phyloP scores from a whole-genome alignment of 352 stramenopile genomes.

The Peronospora destructor region DNA sequence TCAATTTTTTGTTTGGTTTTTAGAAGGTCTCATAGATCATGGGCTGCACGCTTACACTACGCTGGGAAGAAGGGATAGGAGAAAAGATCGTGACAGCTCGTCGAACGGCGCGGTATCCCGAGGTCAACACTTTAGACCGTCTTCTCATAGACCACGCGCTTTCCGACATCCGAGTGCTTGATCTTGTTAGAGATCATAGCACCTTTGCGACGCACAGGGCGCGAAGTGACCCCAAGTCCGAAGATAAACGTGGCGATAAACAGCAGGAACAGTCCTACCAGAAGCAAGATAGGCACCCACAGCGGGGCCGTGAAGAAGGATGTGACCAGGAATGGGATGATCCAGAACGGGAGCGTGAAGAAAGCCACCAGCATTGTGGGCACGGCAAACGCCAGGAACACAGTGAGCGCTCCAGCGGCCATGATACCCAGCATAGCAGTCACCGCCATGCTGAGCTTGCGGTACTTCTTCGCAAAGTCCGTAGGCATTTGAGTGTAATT shows the following conservation, averaged over 20 bases:
- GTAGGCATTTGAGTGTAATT: slow-evolving; percentile 46
- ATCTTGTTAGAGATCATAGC: slow-evolving; percentile 63
- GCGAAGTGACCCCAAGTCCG: slow-evolving; percentile 67
- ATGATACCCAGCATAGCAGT: slow-evolving; percentile 50
- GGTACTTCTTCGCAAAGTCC: slow-evolving; percentile 71
- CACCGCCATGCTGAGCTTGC: slow-evolving; percentile 56
- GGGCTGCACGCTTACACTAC: slow-evolving; percentile 9
- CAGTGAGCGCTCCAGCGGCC: slow-evolving; percentile 36
- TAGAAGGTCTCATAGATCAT: slow-evolving; percentile 12
- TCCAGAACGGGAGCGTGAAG: slow-evolving; percentile 83
- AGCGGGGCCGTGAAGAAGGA: slow-evolving; percentile 76
- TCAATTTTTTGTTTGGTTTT: slow-evolving; percentile 10
- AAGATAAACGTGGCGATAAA: slow-evolving; percentile 68
- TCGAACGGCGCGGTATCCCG: background rate
- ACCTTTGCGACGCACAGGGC: slow-evolving; percentile 69
- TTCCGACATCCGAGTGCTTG: slow-evolving; percentile 76
- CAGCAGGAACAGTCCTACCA: slow-evolving; percentile 55
- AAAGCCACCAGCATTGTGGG: slow-evolving; percentile 58
- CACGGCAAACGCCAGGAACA: slow-evolving; percentile 67
- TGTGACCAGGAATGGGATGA: slow-evolving; percentile 67
- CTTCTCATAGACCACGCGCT: slow-evolving; percentile 84
- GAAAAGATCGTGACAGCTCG: background rate
- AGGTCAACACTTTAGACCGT: slow-evolving; percentile 28
- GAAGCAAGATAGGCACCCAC: slow-evolving; percentile 62
- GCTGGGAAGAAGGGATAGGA: background rate